Evolutionary conservation across 306 rosid species (phyloP).

Genomic region (Vigna nakashimae): DNA sequence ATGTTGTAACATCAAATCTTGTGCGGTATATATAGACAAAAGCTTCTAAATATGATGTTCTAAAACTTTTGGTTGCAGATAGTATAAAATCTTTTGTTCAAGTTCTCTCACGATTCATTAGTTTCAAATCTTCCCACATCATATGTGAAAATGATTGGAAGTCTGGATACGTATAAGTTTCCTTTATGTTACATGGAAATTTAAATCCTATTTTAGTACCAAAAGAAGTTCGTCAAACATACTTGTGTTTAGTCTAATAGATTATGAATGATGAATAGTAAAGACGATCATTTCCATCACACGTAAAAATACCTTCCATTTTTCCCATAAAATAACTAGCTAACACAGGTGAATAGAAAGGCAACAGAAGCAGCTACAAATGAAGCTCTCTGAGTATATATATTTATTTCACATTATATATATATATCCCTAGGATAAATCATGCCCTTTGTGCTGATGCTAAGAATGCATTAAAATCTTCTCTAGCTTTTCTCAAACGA

Average conservation of each 20-base stretch:
- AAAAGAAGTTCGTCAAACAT: too few species aligned
- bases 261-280: not conserved
- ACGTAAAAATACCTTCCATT: slow-evolving; percentile 13
- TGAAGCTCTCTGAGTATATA: slow-evolving; percentile 12
- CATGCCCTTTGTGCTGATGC: slow-evolving; percentile 76
- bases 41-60: too few species aligned
- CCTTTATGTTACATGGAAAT: too few species aligned
- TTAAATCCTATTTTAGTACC: too few species aligned
- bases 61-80: too few species aligned
- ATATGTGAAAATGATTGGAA: too few species aligned
- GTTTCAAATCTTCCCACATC: too few species aligned
- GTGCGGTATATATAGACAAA: too few species aligned
- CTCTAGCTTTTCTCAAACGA: slow-evolving; percentile 72
- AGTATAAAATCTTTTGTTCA: too few species aligned
- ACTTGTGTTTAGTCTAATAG: slow-evolving; percentile 8
- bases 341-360: slow-evolving; percentile 19
- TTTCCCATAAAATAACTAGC: not conserved
- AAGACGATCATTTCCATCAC: slow-evolving; percentile 6
- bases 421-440: not conserved
- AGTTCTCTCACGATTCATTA: too few species aligned
- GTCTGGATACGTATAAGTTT: too few species aligned
- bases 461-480: slow-evolving; percentile 77
- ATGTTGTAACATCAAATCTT: too few species aligned
- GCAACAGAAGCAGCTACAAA: slow-evolving; percentile 5
- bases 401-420: not conserved